These are phyloP conservation scores for Wickerhamomyces alni DNA, from an alignment of 805 yeast species.

Conservation along the genomic window DNA sequence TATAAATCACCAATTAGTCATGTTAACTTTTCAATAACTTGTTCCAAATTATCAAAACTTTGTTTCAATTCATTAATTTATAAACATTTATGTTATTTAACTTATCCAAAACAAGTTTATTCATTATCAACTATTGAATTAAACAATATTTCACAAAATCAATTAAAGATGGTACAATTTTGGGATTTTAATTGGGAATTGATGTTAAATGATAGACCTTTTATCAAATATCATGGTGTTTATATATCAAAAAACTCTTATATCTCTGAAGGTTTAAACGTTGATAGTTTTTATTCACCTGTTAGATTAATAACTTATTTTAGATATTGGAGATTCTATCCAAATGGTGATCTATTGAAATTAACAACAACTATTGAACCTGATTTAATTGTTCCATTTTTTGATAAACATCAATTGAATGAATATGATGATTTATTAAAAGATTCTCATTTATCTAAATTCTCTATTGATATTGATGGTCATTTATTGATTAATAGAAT, in stretches of 20 bases:
- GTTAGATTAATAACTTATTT: constrained; percentile 82
- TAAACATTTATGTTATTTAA: constrained; percentile 40
- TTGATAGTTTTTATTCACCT: constrained; percentile 64
- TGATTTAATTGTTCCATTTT: constrained; percentile 49
- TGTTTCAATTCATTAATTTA: constrained; percentile 52
- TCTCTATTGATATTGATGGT: constrained; percentile 50
- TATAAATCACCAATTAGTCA: constrained; percentile 52
- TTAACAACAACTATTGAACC: constrained; percentile 74
- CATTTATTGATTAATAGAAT: constrained; percentile 50
- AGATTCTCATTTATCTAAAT: constrained; percentile 28
- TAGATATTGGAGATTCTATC: constrained; percentile 75
- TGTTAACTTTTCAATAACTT: constrained; percentile 54
- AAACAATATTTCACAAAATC: constrained; percentile 30
- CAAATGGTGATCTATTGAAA: constrained; percentile 69
- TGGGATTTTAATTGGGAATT: constrained; percentile 34
- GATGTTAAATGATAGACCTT: constrained; percentile 56
- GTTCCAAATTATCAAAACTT: constrained; percentile 48
- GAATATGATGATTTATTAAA: constrained; percentile 21
- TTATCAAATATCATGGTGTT: constrained; percentile 72
- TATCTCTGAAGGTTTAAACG: constrained; percentile 74
- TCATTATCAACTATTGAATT: constrained; percentile 35
- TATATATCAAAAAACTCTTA: constrained; percentile 84
- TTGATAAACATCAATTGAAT: constrained; percentile 29
- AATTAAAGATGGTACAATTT: constrained; percentile 28
- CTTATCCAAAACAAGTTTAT: constrained; percentile 51